Conservation (phyloP, 169 alveolate species). For the Pseudocohnilembus persalinus region DNA sequence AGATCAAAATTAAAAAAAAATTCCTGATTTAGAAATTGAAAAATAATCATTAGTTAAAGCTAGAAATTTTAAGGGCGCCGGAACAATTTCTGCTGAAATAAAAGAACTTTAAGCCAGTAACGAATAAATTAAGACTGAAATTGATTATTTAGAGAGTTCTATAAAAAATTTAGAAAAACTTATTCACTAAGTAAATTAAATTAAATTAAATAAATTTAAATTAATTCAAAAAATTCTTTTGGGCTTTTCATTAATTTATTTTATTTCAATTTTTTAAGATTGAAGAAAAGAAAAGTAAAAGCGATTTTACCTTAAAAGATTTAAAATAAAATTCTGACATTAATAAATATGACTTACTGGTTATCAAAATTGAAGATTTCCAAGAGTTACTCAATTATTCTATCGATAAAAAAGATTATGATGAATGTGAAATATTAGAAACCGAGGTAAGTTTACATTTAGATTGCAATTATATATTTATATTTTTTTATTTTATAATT, state of each 20-base stretch:
- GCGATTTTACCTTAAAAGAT: background rate
- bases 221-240: no score
- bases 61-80: background rate
- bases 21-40: background rate
- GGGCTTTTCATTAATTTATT: no score
- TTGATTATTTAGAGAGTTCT: background rate
- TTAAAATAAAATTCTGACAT: no score
- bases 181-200: background rate
- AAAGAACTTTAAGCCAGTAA: background rate
- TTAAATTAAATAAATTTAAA: no score
- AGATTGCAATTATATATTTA: background rate
- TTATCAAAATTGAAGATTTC: background rate
- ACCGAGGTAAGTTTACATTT: background rate
- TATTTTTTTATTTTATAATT: no score
- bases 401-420: background rate
- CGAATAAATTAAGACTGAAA: background rate
- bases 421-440: background rate
- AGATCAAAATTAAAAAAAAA: no score
- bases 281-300: background rate
- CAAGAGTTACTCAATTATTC: background rate
- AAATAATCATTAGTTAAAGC: background rate
- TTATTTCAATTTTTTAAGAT: no score
- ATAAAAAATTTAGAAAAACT: background rate
- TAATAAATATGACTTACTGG: background rate
- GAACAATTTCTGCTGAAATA: background rate